Conservation (phyloP, 2,329 filamentous ascomycete genomes). For the Exophiala dermatitidis region DNA sequence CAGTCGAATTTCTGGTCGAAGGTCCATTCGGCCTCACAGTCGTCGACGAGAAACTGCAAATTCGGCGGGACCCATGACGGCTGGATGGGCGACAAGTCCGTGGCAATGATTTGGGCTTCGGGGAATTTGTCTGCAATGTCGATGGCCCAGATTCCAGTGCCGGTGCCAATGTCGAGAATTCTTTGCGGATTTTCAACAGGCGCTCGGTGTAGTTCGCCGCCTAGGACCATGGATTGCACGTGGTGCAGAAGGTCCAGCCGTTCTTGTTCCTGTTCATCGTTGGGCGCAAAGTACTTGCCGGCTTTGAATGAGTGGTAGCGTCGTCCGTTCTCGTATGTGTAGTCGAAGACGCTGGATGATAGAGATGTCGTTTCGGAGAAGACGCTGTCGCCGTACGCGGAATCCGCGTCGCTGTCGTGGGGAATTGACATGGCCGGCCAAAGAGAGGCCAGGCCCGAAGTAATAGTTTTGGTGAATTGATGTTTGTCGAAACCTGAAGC, state of each 20-base stretch:
- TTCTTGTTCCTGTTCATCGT: neutral
- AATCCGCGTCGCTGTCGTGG: neutral
- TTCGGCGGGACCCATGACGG: slow-evolving; percentile 35
- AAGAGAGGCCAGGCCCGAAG: too few relatives aligned
- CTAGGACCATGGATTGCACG: slow-evolving; percentile 38
- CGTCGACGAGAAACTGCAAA: slow-evolving; percentile 43
- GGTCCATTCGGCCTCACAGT: slow-evolving; percentile 37
- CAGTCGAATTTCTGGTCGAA: slow-evolving; percentile 36
- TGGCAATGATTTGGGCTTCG: slow-evolving; percentile 27
- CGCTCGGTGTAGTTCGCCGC: slow-evolving; percentile 24
- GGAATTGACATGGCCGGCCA: too few relatives aligned
- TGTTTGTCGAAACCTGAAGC: too few relatives aligned
- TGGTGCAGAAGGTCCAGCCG: slow-evolving; percentile 23
- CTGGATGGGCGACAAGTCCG: slow-evolving; percentile 30
- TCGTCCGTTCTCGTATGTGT: slow-evolving; percentile 12
- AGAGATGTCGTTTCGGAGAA: neutral
- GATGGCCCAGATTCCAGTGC: slow-evolving; percentile 53
- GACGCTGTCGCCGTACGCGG: neutral
- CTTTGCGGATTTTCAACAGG: slow-evolving; percentile 33
- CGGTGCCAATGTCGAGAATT: slow-evolving; percentile 55
- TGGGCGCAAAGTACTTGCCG: slow-evolving; percentile 6
- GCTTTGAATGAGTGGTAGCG: slow-evolving; percentile 11
- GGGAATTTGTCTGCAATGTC: slow-evolving; percentile 29
- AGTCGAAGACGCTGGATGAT: slow-evolving; percentile 1
- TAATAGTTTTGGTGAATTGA: too few relatives aligned